Evolutionary conservation across 2,329 filamentous ascomycete genomes (phyloP).

Genomic region (Ascochyta fabae): DNA sequence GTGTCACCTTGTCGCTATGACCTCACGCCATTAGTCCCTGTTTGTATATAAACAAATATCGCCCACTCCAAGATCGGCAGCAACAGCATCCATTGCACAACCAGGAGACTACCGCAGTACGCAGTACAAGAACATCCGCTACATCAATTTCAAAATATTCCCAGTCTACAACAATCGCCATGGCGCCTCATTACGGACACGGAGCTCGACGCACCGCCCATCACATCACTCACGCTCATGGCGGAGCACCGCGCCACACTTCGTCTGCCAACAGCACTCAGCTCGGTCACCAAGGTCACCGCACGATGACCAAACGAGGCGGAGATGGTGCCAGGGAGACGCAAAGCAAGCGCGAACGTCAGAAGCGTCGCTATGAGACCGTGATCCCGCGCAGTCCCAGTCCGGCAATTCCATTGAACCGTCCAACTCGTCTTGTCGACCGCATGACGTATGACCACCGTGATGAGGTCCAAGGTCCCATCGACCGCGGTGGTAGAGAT

Average conservation of each 20-base stretch:
- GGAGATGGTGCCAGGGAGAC: slow-evolving; percentile 5
- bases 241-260: neutral
- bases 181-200: neutral
- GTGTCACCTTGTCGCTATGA: neutral
- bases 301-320: neutral
- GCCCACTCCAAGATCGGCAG: neutral
- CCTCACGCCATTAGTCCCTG: neutral
- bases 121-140: neutral
- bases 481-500: neutral
- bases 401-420: neutral
- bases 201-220: neutral
- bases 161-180: neutral
- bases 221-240: neutral
- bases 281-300: neutral
- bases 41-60: slow-evolving; percentile 9
- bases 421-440: neutral
- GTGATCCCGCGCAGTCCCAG: neutral
- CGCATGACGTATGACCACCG: neutral
- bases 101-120: neutral
- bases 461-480: neutral
- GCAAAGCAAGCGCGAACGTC: slow-evolving; percentile 2
- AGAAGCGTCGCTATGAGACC: neutral
- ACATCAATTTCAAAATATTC: neutral
- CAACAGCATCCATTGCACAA: neutral
- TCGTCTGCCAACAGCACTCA: neutral